These are phyloP conservation scores for Serendipita sp. DNA, from an alignment of 768 basidiomycete genomes.

Conservation along the genomic window DNA sequence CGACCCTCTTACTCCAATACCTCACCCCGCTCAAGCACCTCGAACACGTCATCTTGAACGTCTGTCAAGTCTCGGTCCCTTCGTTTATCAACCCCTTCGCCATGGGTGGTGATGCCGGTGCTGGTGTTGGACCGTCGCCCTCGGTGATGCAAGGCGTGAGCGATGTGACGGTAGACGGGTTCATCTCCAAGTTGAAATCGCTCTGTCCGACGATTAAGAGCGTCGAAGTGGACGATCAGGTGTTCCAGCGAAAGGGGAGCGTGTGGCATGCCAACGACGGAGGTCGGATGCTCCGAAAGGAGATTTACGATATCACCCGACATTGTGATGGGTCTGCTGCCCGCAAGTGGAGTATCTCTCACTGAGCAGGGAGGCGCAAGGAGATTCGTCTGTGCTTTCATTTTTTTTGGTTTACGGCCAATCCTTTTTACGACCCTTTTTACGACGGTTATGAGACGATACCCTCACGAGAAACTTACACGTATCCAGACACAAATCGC, in stretches of 20 bases:
- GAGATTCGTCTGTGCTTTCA: not conserved
- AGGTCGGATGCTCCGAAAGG: not conserved
- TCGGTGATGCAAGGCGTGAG: not conserved
- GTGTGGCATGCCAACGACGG: not conserved
- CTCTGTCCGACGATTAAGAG: not conserved
- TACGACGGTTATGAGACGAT: too few relatives aligned
- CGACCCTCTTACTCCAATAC: not conserved
- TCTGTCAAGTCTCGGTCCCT: not conserved
- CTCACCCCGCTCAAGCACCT: not conserved
- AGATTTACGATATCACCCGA: not conserved
- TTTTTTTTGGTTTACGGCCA: not conserved
- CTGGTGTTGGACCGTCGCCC: not conserved
- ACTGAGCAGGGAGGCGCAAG: too few relatives aligned
- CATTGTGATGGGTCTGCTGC: constrained; percentile 1
- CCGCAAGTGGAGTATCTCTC: not conserved
- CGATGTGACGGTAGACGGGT: not conserved
- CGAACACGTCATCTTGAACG: constrained; percentile 4
- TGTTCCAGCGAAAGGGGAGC: not conserved
- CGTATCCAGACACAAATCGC: too few relatives aligned
- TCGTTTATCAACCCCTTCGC: constrained; percentile 4
- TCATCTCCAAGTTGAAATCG: not conserved
- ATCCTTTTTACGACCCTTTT: not conserved
- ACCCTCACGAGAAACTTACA: too few relatives aligned
- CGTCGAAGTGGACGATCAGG: constrained; percentile 4
- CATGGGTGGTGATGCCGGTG: not conserved